phyloP scores from a whole-genome alignment of 108 stramenopile genomes.

The Skeletonema marinoi region DNA sequence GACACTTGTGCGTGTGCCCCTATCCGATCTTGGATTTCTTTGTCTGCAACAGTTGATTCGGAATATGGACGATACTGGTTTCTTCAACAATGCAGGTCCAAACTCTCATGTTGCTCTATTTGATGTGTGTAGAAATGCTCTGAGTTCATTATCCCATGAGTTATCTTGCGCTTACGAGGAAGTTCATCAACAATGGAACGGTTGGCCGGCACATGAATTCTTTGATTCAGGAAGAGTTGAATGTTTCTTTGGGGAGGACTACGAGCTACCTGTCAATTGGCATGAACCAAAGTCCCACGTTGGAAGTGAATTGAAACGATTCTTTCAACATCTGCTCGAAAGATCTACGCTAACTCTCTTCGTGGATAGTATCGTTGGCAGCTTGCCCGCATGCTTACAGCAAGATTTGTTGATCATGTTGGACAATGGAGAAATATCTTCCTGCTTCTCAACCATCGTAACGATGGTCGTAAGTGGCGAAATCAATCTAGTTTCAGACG shows the following conservation, averaged over 20 bases:
- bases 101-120: background rate
- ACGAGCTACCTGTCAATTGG: conserved; percentile 35
- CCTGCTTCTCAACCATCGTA: conserved; percentile 34
- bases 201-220: conserved; percentile 41
- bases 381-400: conserved; percentile 2
- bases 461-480: conserved; percentile 31
- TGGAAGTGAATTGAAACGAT: conserved; percentile 11
- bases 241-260: conserved; percentile 21
- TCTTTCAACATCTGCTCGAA: conserved; percentile 22
- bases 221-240: conserved; percentile 13
- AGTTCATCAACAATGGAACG: conserved; percentile 3
- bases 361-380: conserved; percentile 3
- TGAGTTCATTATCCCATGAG: conserved; percentile 20
- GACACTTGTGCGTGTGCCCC: conserved; percentile 25
- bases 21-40: conserved; percentile 35
- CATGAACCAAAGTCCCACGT: conserved; percentile 11
- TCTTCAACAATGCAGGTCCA: conserved; percentile 8
- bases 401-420: conserved; percentile 23
- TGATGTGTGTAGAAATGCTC: conserved; percentile 7
- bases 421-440: conserved; percentile 26
- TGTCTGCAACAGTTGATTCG: conserved; percentile 41
- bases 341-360: conserved; percentile 15
- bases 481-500: conserved; percentile 12
- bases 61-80: conserved; percentile 15
- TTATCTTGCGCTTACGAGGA: conserved; percentile 13